Evolutionary conservation across 345 rosid species (phyloP).

Genomic region (Melastoma malabathricum): DNA sequence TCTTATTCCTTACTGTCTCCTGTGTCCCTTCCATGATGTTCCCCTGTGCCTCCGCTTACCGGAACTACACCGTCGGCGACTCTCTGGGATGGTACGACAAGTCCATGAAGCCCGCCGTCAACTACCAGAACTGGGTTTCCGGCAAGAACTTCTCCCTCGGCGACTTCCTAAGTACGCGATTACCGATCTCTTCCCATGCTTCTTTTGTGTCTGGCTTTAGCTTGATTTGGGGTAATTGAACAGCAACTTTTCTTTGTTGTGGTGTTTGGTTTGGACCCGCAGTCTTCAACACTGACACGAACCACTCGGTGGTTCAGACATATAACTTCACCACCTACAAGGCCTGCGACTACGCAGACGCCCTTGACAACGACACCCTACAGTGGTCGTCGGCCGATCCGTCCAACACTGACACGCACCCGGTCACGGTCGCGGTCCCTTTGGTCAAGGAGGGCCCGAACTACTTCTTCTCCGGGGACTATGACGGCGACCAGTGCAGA

Average conservation of each 20-base stretch:
- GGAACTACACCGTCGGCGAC: conserved; percentile 84
- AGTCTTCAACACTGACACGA: conserved; percentile 88
- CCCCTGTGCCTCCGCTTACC: conserved; percentile 39
- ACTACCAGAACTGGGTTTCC: conserved; percentile 43
- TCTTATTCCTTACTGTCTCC: not conserved
- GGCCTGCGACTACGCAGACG: conserved; percentile 48
- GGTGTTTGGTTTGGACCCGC: conserved; percentile 6
- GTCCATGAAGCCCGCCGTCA: conserved; percentile 9
- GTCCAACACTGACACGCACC: conserved; percentile 43
- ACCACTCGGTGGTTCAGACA: conserved; percentile 82
- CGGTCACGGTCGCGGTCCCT: conserved; percentile 53
- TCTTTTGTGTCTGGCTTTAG: not conserved
- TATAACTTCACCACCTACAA: conserved; percentile 62
- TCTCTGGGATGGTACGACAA: conserved; percentile 61
- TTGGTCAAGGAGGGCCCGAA: conserved; percentile 54
- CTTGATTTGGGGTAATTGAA: no score
- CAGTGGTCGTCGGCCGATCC: conserved; percentile 69
- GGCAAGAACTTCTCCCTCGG: conserved; percentile 65
- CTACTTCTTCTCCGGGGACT: conserved; percentile 74
- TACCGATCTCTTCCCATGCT: not conserved
- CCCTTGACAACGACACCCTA: conserved; percentile 35
- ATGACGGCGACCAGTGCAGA: conserved; percentile 81
- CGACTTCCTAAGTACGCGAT: conserved; percentile 76
- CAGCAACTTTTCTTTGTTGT: no score
- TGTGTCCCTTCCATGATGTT: conserved; percentile 4